These are phyloP conservation scores for Hirschioporus abietinus DNA, from an alignment of 768 basidiomycete species.

Conservation along the genomic window DNA sequence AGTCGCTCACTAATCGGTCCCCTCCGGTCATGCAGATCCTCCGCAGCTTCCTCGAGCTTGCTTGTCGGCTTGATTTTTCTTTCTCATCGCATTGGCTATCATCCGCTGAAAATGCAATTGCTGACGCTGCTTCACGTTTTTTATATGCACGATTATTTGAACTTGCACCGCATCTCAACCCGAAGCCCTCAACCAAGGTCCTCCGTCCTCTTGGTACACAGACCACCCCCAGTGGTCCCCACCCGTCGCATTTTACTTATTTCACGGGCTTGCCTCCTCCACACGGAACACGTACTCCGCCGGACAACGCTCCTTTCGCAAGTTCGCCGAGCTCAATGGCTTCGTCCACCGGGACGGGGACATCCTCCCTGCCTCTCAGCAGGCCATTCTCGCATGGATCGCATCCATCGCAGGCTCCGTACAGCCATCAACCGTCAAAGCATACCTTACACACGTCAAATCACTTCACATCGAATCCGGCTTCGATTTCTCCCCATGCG, in stretches of 20 bases:
- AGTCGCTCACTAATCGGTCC: conserved; percentile 8
- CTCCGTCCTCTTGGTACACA: conserved; percentile 16
- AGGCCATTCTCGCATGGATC: conserved; percentile 18
- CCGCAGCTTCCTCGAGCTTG: conserved; percentile 12
- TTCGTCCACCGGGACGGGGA: conserved; percentile 2
- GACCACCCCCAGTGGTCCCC: conserved; percentile 10
- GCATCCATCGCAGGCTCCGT: conserved; percentile 13
- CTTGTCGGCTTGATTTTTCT: conserved; percentile 13
- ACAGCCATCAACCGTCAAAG: conserved; percentile 19
- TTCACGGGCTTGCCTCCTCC: conserved; percentile 26
- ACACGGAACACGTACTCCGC: conserved; percentile 27
- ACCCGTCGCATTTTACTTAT: conserved; percentile 21
- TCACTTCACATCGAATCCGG: conserved; percentile 25
- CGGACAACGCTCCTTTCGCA: conserved; percentile 26
- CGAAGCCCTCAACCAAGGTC: conserved; percentile 18
- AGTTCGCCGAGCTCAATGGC: conserved; percentile 20
- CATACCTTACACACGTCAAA: conserved; percentile 14
- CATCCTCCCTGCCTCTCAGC: conserved; percentile 8
- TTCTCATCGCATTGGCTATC: conserved; percentile 14
- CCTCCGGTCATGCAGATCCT: conserved; percentile 11
- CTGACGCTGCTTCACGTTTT: conserved; percentile 13
- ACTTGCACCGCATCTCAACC: conserved; percentile 20
- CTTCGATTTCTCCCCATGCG: conserved; percentile 20
- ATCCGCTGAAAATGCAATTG: conserved; percentile 14
- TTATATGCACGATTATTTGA: conserved; percentile 21